These are phyloP conservation scores for Patellaria atrata DNA, from an alignment of 495 filamentous ascomycete species.

Conservation along the genomic window DNA sequence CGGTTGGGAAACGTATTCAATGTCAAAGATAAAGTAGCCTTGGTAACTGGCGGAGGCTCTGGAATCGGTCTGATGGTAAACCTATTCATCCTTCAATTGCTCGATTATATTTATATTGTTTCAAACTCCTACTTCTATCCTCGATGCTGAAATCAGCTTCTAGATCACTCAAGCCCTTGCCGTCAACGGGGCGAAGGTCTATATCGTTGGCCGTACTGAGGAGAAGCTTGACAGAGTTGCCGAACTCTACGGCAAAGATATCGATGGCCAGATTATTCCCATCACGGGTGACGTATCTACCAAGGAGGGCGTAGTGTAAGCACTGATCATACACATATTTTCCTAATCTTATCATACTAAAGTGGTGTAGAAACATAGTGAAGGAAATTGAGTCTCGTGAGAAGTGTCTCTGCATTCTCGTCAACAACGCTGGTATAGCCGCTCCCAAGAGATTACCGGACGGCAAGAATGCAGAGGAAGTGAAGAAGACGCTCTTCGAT, in stretches of 20 bases:
- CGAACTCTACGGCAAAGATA: conserved; percentile 31
- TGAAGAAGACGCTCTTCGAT: conserved; percentile 46
- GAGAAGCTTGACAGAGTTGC: conserved; percentile 42
- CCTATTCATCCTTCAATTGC: conserved; percentile 35
- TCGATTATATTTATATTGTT: conserved; percentile 37
- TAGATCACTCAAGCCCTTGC: conserved; percentile 45
- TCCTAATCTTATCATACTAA: background rate
- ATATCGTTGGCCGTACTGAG: conserved; percentile 43
- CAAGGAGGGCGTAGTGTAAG: conserved; percentile 25
- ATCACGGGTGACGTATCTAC: conserved; percentile 33
- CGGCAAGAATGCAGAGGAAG: conserved; percentile 27
- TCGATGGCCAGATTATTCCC: conserved; percentile 42
- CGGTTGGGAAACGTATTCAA: conserved; percentile 38
- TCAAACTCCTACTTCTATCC: too few species aligned
- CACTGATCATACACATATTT: conserved; percentile 10
- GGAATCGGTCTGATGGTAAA: conserved; percentile 24
- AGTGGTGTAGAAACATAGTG: conserved; percentile 9
- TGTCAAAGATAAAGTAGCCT: conserved; percentile 41
- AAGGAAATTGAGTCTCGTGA: conserved; percentile 15
- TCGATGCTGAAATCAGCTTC: conserved; percentile 18
- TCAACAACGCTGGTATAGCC: conserved; percentile 29
- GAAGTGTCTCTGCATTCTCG: conserved; percentile 22
- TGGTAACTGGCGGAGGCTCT: conserved; percentile 38
- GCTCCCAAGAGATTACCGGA: conserved; percentile 14
- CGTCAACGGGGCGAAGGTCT: conserved; percentile 40